These are phyloP conservation scores for Globisporangium carolinianum DNA, from an alignment of 352 stramenopile species.

Conservation along the genomic window DNA sequence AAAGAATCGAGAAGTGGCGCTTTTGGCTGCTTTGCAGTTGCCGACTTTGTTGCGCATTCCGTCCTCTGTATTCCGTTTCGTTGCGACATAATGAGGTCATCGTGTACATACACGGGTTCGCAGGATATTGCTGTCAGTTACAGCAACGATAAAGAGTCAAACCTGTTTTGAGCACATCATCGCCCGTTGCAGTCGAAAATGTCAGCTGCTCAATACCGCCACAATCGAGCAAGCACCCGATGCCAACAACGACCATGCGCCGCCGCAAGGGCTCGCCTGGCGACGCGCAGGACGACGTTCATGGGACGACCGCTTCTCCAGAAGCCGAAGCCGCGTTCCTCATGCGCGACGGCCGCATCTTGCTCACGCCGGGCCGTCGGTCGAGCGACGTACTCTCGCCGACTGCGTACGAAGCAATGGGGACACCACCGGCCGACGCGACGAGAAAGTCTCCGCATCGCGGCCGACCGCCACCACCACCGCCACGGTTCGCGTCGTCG, in stretches of 20 bases:
- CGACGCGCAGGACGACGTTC: neutral
- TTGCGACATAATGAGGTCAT: too few species aligned
- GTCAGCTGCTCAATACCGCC: neutral
- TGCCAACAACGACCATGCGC: conserved; percentile 5
- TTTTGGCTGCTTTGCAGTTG: too few species aligned
- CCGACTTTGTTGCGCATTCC: too few species aligned
- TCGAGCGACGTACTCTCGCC: conserved; percentile 6
- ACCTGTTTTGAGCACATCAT: too few species aligned
- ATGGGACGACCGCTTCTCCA: too few species aligned
- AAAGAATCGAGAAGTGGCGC: too few species aligned
- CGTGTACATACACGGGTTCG: too few species aligned
- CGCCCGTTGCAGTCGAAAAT: neutral
- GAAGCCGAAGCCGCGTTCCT: conserved; percentile 7
- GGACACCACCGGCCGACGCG: conserved; percentile 15
- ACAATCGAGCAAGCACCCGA: neutral
- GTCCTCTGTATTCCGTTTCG: too few species aligned
- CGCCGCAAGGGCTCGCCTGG: conserved; percentile 6
- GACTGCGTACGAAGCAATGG: conserved; percentile 27
- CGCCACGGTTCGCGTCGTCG: conserved; percentile 12
- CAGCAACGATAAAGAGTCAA: too few species aligned
- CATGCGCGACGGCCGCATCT: conserved; percentile 26
- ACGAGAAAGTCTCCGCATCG: neutral
- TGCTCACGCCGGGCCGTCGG: conserved; percentile 26
- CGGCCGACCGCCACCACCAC: neutral
- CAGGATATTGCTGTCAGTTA: too few species aligned